Conservation (phyloP, 768 basidiomycete genomes). For the Macrolepiota albuminosa region DNA sequence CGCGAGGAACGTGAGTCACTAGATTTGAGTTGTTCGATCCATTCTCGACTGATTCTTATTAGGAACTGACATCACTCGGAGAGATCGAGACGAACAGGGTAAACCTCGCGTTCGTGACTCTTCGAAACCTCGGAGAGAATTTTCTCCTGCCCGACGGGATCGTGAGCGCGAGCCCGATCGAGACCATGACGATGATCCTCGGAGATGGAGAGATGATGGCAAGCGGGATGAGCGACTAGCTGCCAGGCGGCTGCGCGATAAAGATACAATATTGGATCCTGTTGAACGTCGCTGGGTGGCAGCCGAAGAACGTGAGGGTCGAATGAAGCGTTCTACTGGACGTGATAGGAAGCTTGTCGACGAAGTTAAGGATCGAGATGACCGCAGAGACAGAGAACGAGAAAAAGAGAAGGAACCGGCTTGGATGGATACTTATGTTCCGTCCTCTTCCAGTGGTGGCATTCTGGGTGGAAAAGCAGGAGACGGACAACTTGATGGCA, state of each 20-base stretch:
- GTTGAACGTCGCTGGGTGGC: slow-evolving; percentile 53
- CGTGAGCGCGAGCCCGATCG: slow-evolving; percentile 34
- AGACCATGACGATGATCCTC: slow-evolving; percentile 60
- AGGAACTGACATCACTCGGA: slow-evolving; percentile 53
- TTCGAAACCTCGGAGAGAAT: slow-evolving; percentile 56
- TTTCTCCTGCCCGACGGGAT: slow-evolving; percentile 50
- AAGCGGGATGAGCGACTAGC: slow-evolving; percentile 73
- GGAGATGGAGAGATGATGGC: slow-evolving; percentile 81
- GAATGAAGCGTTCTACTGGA: slow-evolving; percentile 51
- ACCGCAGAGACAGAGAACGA: slow-evolving; percentile 43
- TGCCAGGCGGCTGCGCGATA: slow-evolving; percentile 47
- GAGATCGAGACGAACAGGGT: slow-evolving; percentile 59
- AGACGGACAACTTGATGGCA: slow-evolving; percentile 73
- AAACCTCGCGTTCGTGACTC: slow-evolving; percentile 62
- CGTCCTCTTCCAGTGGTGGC: slow-evolving; percentile 48
- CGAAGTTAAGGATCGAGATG: slow-evolving; percentile 38
- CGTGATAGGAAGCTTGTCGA: slow-evolving; percentile 54
- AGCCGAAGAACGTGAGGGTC: slow-evolving; percentile 66
- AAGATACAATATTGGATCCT: slow-evolving; percentile 41
- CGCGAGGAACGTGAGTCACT: slow-evolving; percentile 58
- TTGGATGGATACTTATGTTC: slow-evolving; percentile 89
- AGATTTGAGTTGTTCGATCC: background rate
- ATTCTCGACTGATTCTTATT: slow-evolving; percentile 2
- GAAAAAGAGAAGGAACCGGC: slow-evolving; percentile 85
- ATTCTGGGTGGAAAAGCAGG: slow-evolving; percentile 58